Evolutionary conservation across 768 basidiomycete species (phyloP), one percentile per base, ranked within the genome.

Genomic region (Naematelia aurantialba): DNA sequence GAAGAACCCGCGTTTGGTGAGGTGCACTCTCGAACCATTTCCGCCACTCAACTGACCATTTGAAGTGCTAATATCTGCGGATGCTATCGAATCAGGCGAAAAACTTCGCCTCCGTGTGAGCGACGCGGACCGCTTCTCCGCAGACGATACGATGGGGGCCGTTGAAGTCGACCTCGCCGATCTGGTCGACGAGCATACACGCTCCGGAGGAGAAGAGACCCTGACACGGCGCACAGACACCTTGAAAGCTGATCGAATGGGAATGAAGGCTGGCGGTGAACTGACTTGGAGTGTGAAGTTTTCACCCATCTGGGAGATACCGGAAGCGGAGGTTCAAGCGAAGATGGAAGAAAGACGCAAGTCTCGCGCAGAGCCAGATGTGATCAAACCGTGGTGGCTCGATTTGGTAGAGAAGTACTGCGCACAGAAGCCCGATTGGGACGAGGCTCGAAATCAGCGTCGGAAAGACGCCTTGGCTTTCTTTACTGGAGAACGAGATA

Each of bases 71-170:
- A 60, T 77, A 21, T 51, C 66, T 0, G 56, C 58, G 10, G 76
- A 76, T 53, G 71, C 72, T 4, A 68, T 78, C 22, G 69, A 74
- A 45, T 63, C 71, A 1, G 78, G 76, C 5, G 76, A 78, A 48
- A 59, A 56, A 34, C 58, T 78, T 11, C 67, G 70, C 11, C 27
- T 77, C 3, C 61, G 71, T 12, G 61, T 73, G 3, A 73, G 63
- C 56, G 78, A 78, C 48, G 63, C 69, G 24, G 78, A 78, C 52
- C 56, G 74, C 1, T 75, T 72, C 58, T 74, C 73, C 14, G 59
- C 72, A 0, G 77, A 78, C 55, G 77, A 78, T 50, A 63, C 69
- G 0, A 49, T 78, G 13, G 77, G 77, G 1, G 56, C 73, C 2
- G 71, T 78, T 8, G 74, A 75, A 42, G 60, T 72, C 31, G 75